phyloP scores from a whole-genome alignment of 495 filamentous ascomycete genomes.

The Chlorociboria aeruginascens region DNA sequence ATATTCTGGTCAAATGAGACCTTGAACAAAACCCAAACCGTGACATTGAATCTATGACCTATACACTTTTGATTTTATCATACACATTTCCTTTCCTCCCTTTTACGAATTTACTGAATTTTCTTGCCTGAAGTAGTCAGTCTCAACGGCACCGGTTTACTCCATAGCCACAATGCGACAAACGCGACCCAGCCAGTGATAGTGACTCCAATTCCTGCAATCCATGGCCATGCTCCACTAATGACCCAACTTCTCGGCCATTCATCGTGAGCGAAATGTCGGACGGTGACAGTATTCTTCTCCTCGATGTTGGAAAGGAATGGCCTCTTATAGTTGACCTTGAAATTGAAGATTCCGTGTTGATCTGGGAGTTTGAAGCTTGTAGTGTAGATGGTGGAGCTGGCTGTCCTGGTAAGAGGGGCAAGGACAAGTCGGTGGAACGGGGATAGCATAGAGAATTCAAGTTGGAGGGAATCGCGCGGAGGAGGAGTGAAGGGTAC shows the following conservation, averaged over 20 bases:
- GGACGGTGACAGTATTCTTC: conserved; percentile 86
- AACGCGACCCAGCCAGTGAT: conserved; percentile 77
- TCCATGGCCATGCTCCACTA: conserved; percentile 90
- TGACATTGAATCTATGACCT: conserved; percentile 10
- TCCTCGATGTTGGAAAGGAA: conserved; percentile 84
- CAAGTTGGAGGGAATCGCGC: conserved; percentile 71
- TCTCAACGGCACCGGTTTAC: conserved; percentile 46
- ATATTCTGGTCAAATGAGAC: not conserved
- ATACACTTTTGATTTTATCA: conserved; percentile 20
- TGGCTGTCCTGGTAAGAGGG: conserved; percentile 36
- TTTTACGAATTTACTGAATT: conserved; percentile 41
- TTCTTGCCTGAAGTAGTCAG: conserved; percentile 43
- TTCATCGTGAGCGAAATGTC: conserved; percentile 95
- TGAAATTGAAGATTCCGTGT: conserved; percentile 97
- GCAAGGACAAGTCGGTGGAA: conserved; percentile 83
- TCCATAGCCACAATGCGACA: conserved; percentile 82
- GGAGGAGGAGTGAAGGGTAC: conserved; percentile 58
- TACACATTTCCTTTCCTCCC: conserved; percentile 9
- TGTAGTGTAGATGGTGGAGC: conserved; percentile 61
- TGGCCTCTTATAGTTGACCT: conserved; percentile 88
- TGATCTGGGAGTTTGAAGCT: conserved; percentile 82
- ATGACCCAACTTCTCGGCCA: conserved; percentile 87
- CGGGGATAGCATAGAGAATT: conserved; percentile 97
- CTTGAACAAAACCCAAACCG: not conserved
- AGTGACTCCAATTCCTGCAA: conserved; percentile 74